Evolutionary conservation across 73 alveolate species (phyloP).

Genomic region (Paramecium bursaria): DNA sequence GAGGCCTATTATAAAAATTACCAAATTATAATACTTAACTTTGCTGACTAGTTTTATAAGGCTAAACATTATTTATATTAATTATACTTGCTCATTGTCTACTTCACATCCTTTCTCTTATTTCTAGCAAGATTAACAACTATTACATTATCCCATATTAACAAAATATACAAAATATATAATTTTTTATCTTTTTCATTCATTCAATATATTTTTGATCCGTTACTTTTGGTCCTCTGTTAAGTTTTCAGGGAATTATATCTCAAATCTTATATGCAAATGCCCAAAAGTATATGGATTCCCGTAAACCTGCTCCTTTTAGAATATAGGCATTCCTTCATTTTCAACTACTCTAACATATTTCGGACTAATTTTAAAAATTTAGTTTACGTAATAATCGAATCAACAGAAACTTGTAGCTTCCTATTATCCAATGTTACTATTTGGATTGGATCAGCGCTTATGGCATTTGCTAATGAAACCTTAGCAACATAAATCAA

Average conservation of each 20-base stretch:
- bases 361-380: slow-evolving; percentile 71
- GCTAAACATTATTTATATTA: too few relatives aligned
- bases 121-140: too few relatives aligned
- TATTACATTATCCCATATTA: too few relatives aligned
- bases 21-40: too few relatives aligned
- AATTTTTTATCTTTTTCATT: slow-evolving; percentile 35
- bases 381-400: slow-evolving; percentile 73
- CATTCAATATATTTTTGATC: slow-evolving; percentile 15
- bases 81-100: too few relatives aligned
- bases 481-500: slow-evolving; percentile 78
- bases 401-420: slow-evolving; percentile 75
- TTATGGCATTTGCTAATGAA: slow-evolving; percentile 82
- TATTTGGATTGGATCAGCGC: slow-evolving; percentile 81
- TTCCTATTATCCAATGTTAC: slow-evolving; percentile 63
- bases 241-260: slow-evolving; percentile 72
- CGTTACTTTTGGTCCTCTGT: slow-evolving; percentile 43
- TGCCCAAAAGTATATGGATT: slow-evolving; percentile 67
- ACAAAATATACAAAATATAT: too few relatives aligned
- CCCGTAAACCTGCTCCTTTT: slow-evolving; percentile 70
- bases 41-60: too few relatives aligned
- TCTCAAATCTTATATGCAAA: slow-evolving; percentile 69
- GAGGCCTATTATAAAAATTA: too few relatives aligned
- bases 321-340: slow-evolving; percentile 94
- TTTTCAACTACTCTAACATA: slow-evolving; percentile 82
- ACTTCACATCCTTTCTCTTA: too few relatives aligned